These are phyloP conservation scores for Nepenthes gracilis DNA, from an alignment of 148 eudicot genomes.

Conservation along the genomic window DNA sequence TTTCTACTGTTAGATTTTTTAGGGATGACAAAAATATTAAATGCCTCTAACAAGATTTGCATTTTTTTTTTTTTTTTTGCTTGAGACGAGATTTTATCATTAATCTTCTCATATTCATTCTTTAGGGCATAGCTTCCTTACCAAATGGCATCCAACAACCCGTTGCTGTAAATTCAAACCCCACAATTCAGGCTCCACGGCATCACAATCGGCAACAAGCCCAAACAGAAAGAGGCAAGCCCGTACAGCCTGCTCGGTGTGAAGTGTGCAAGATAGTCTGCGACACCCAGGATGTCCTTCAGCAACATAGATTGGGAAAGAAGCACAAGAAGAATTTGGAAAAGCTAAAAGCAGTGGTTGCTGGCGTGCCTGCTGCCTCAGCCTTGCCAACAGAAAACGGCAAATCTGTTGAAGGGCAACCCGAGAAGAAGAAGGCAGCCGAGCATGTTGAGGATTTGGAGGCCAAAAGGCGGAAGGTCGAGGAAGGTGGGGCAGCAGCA, in stretches of 20 bases:
- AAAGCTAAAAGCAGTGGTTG: slow-evolving; percentile 12
- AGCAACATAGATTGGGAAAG: slow-evolving; percentile 37
- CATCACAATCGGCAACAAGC: background rate
- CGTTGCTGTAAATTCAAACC: too few relatives aligned
- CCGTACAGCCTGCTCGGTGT: background rate
- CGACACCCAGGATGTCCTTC: slow-evolving; percentile 31
- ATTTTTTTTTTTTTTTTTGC: too few relatives aligned
- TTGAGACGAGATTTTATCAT: too few relatives aligned
- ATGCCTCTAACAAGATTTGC: too few relatives aligned
- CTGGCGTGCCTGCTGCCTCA: background rate
- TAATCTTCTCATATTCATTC: too few relatives aligned
- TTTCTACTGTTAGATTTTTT: too few relatives aligned
- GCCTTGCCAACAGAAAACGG: background rate
- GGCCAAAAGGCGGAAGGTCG: slow-evolving; percentile 33
- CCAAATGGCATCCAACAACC: too few relatives aligned
- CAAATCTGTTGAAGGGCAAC: background rate
- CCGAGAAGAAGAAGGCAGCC: slow-evolving; percentile 18
- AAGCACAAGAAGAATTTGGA: slow-evolving; percentile 48
- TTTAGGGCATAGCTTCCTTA: too few relatives aligned
- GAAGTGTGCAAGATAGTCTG: slow-evolving; percentile 1
- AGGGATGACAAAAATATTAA: too few relatives aligned
- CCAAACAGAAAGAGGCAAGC: background rate
- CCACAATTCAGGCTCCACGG: background rate
- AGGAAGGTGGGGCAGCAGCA: slow-evolving; percentile 31
- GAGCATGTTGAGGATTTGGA: slow-evolving; percentile 17